These are phyloP conservation scores for Pleurotus salmoneostramineus DNA, from an alignment of 768 basidiomycete genomes.

Conservation along the genomic window DNA sequence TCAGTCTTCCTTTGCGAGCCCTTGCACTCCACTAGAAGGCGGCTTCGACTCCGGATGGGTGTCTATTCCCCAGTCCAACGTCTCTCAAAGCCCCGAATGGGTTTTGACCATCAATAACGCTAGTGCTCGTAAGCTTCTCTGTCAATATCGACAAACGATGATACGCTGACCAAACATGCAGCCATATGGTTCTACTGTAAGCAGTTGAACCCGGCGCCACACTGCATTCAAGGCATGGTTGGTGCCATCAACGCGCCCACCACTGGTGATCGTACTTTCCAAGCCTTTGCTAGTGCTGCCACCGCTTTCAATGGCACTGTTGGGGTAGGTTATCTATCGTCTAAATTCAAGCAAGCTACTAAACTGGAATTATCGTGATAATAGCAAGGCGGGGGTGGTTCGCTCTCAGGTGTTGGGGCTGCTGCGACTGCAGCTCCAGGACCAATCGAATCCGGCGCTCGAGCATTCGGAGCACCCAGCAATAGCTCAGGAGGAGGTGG, in stretches of 20 bases:
- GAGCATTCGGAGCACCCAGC: neutral
- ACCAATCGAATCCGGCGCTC: constrained; percentile 28
- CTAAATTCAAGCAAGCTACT: neutral
- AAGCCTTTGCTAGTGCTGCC: constrained; percentile 30
- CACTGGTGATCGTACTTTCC: constrained; percentile 39
- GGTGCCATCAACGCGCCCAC: constrained; percentile 50
- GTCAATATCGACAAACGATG: too few relatives aligned
- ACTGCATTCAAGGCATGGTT: constrained; percentile 45
- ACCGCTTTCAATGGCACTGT: constrained; percentile 19
- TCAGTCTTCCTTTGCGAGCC: constrained; percentile 41
- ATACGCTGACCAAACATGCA: neutral
- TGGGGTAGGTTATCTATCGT: constrained; percentile 24
- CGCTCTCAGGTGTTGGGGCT: constrained; percentile 42
- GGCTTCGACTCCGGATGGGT: constrained; percentile 58
- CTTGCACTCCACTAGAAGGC: constrained; percentile 38
- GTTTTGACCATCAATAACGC: constrained; percentile 49
- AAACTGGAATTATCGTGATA: neutral
- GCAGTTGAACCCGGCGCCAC: constrained; percentile 32
- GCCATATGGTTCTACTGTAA: constrained; percentile 57
- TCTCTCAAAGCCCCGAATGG: constrained; percentile 31
- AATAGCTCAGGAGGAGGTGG: neutral
- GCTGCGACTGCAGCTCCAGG: constrained; percentile 41
- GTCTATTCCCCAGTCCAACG: constrained; percentile 24
- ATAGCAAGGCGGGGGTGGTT: constrained; percentile 35
- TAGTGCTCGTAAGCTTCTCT: constrained; percentile 32